phyloP scores from a whole-genome alignment of 768 basidiomycete genomes.

The Tylopilus felleus region DNA sequence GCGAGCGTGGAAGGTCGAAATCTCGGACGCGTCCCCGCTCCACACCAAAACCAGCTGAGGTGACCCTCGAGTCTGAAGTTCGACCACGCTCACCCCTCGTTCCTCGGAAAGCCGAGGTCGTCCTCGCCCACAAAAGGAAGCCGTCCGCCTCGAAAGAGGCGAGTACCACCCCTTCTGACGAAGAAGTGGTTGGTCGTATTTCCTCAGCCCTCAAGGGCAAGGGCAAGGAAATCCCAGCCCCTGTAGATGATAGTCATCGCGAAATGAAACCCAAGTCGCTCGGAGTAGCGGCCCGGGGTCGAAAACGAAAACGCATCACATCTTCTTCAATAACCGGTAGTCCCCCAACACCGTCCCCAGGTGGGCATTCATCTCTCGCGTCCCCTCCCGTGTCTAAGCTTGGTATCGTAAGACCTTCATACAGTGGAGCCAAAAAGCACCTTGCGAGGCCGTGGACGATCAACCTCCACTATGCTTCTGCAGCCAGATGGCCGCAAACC shows the following conservation, averaged over 20 bases:
- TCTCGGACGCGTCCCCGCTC: constrained; percentile 7
- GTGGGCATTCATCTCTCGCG: constrained; percentile 16
- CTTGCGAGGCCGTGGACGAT: constrained; percentile 6
- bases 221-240: constrained; percentile 11
- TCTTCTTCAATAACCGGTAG: constrained; percentile 15
- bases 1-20: constrained; percentile 12
- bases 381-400: constrained; percentile 6
- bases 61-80: background rate
- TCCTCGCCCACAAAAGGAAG: constrained; percentile 6
- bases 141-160: background rate
- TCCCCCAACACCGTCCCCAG: constrained; percentile 13
- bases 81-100: constrained; percentile 2
- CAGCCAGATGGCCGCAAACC: constrained; percentile 3
- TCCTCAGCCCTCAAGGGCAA: constrained; percentile 13
- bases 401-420: constrained; percentile 3
- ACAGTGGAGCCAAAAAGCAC: constrained; percentile 4
- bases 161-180: background rate
- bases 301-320: constrained; percentile 24
- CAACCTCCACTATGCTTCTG: background rate
- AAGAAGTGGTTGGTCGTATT: background rate
- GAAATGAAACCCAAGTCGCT: constrained; percentile 14
- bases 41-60: background rate
- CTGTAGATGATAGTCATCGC: background rate
- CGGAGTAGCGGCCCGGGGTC: constrained; percentile 8
- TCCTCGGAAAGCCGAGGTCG: constrained; percentile 11